Base-by-base conservation (phyloP, 2,329 filamentous ascomycete species). In the Neonectria magnoliae region DNA sequence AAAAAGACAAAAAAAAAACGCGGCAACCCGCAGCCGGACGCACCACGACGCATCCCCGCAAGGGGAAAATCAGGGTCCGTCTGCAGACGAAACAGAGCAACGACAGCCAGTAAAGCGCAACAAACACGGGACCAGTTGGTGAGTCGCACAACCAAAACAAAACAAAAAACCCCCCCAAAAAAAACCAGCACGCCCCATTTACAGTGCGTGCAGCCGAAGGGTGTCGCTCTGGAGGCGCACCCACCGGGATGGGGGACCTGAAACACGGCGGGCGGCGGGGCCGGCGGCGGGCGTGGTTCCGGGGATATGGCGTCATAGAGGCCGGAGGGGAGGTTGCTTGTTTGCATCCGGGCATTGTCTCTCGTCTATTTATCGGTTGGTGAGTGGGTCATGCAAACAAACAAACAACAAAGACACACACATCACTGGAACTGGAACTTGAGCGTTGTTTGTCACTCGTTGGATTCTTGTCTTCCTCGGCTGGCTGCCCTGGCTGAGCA, bases 381-480 rank as follows among this genome's bases (percentile, higher is more conserved):
- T 16, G 29, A 57, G 20, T 22, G 41, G 16, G 29, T 44, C 44
- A 57, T 50, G 55, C n/a, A 57, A 57, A 50, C 55, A 29, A 14
- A 57, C 55, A 57, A 45, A 50, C 42, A 50, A 20, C 20, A 20
- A n/a, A 20, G 20, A 4, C 38, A 42, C 38, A n/a, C n/a, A 25
- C 25, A 5, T 25, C 38, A 42, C 38, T 11, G 7, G 8, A 20
- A 42, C 48, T 51, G 20, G 16, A 31, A 8, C 27, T 20, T 31
- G 25, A 10, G 11, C 16, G 22, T 7, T 20, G 20, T 66, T 51
- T 56, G 42, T 47, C 41, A 29, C 50, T 58, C 20, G 29, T 13
- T 38, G 44, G 33, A 25, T 38, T 29, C 18, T 52, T 52, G 20
- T 63, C 57, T 67, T 71, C 69, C 65, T 71, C 57, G 67, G 36